Evolutionary conservation across 768 basidiomycete species (phyloP).

Genomic region (Auricularia cornea): DNA sequence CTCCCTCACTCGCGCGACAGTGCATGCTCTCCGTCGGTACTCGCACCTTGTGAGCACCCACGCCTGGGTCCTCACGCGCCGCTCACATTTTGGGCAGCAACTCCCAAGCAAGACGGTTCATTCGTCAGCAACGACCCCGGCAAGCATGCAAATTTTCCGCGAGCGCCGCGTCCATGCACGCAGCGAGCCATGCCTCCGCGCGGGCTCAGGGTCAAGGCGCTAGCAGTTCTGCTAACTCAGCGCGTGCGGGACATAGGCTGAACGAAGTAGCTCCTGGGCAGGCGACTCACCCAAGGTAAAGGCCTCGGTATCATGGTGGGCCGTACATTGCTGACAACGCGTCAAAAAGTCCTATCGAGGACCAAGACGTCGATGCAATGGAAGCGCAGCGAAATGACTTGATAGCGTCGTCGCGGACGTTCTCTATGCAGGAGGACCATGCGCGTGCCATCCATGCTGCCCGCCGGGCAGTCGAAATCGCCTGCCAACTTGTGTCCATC

Average conservation of each 20-base stretch:
- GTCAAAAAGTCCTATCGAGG: not conserved
- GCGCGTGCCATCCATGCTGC: not conserved
- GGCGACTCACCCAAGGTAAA: too few relatives aligned
- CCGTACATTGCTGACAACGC: not conserved
- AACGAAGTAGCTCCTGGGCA: too few relatives aligned
- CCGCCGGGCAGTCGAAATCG: not conserved
- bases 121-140: not conserved
- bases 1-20: not conserved
- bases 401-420: not conserved
- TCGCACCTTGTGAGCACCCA: not conserved
- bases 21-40: not conserved
- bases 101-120: not conserved
- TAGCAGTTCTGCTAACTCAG: not conserved
- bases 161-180: not conserved
- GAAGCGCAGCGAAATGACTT: not conserved
- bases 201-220: not conserved
- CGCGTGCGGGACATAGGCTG: not conserved
- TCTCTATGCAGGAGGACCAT: not conserved
- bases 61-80: not conserved
- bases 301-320: too few relatives aligned
- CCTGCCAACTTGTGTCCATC: not conserved
- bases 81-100: not conserved
- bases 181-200: not conserved
- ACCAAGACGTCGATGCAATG: not conserved
- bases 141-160: not conserved